Evolutionary conservation across 768 basidiomycete genomes (phyloP), one percentile per base, ranked within the genome.

Genomic region (Trametes punicea): DNA sequence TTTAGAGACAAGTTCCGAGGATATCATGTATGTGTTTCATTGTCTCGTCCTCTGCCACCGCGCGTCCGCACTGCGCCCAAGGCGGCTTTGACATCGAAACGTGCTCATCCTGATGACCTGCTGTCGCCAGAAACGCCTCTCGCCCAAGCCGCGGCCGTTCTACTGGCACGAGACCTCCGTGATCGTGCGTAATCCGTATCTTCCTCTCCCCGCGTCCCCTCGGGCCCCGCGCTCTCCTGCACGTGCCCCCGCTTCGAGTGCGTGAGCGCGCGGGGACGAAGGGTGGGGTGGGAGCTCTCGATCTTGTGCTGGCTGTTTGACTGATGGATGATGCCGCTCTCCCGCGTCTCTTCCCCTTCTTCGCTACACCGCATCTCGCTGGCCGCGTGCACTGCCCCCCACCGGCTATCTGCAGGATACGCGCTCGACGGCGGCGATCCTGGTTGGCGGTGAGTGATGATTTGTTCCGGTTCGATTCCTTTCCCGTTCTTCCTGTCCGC

Each of bases 141-240:
- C 85, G 2, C 82, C 83, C 1, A 69, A 75, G 30, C 70, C 75
- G 25, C 75, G 87, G 4, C 74, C 81, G 1, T 88, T 88, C 63
- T 81, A 85, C 61, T 83, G 80, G 59, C 81, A 88, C 62, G 81
- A 85, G 63, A 88, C 86, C 0, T 85, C 85, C 34, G 87, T 86
- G 4, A 81, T 87, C 41, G 86, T 86, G 64, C 48, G 84, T 78
- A 10, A 26, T 23, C 34, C 49, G 1, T 27, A 10, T 46, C 18
- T 20, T 26, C 36, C 7, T 13, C 29, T 15, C 25, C n/a, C 25
- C 49, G 23, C 23, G 13, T 20, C 18, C 30, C n/a, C 23, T 20
- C 15, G 2, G 7, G 34, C 34, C 13, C 13, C 34, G 6, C 34
- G 34, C 34, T 16, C 34, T 10, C 15, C 34, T 9, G 18, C 31